Evolutionary conservation across 1,284 basidiomycete genomes (phyloP), one percentile per base, ranked within the genome.

Genomic region (Ganoderma lucidum): DNA sequence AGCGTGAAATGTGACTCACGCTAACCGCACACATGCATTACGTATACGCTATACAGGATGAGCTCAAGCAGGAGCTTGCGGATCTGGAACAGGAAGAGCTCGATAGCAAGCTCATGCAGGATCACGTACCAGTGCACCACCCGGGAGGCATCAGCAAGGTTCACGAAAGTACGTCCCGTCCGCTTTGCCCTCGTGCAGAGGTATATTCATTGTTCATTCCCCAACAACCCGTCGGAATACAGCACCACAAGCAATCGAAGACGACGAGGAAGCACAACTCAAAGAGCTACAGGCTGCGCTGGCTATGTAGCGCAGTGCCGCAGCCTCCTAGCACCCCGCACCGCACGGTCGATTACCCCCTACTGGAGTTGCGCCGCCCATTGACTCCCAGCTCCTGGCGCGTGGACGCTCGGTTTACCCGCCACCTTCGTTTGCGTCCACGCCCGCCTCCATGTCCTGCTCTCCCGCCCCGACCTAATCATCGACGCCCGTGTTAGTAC

Each of bases 251-350:
- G 88, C 85, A 65, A 91, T 90, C 76, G 95, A 97, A 78, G 95
- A 97, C 84, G 97, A 98, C 85, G 97, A 99, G 81, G 97, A 97
- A 75, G 92, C 89, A 59, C 93, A 99, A 82, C 90, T 99, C 78
- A 90, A 89, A 80, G 91, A 96, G 80, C 85, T 99, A 75, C 97
- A 99, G 84, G 97, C 96, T 23, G 92, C 92, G 69, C 83, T 98
- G 78, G 93, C 96, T 48, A 95, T 97, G 93, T 97, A 84, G 75
- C 62, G 30, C 15, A 48, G 48, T 45, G 6, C 39, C 59, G 65
- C 68, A 51, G 60, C 66, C 67, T 71, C 60, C 10, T 53, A 53
- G 23, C 23, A 23, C 17, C 65, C 53, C 61, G 62, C 66, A 48
- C 68, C 61, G 62, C 66, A 48, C 68, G 68, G 67, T 60, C 45